Evolutionary conservation across 169 alveolate species (phyloP).

Genomic region (Ichthyophthirius multifiliis): DNA sequence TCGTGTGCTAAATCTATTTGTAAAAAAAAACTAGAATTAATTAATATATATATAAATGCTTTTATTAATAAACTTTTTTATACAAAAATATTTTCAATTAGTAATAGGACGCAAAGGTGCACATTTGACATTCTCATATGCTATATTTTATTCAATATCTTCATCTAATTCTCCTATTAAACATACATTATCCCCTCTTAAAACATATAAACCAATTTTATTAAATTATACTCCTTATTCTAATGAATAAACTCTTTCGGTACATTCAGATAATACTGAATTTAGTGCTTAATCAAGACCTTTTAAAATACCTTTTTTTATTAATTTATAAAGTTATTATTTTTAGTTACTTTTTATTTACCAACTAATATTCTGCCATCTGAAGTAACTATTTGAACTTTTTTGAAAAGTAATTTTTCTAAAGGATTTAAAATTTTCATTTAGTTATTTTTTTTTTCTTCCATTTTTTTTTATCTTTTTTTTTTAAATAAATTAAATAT

Average conservation of each 20-base stretch:
- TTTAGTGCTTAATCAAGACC: slow-evolving; percentile 38
- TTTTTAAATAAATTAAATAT: too few relatives aligned
- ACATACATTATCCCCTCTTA: slow-evolving; percentile 16
- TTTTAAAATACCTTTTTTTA: not conserved
- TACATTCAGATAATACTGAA: slow-evolving; percentile 14
- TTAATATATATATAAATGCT: too few relatives aligned
- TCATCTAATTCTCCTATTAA: not conserved
- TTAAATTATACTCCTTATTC: not conserved
- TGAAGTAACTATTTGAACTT: slow-evolving; percentile 13
- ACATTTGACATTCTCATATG: not conserved
- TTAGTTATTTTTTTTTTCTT: not conserved
- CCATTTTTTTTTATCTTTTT: too few relatives aligned
- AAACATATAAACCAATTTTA: slow-evolving; percentile 17
- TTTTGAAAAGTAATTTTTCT: slow-evolving; percentile 17
- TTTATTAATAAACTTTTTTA: too few relatives aligned
- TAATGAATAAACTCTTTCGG: slow-evolving; percentile 24
- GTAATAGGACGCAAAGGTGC: not conserved
- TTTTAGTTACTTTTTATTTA: not conserved
- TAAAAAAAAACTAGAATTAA: too few relatives aligned
- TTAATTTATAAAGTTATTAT: not conserved
- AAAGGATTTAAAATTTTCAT: slow-evolving; percentile 13
- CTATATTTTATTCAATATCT: not conserved
- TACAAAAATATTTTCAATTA: not conserved
- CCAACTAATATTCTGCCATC: slow-evolving; percentile 32
- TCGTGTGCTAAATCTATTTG: too few relatives aligned